Evolutionary conservation across 2,329 filamentous ascomycete species (phyloP), one percentile per base, ranked within the genome.

Genomic region (Monosporascus sp.): DNA sequence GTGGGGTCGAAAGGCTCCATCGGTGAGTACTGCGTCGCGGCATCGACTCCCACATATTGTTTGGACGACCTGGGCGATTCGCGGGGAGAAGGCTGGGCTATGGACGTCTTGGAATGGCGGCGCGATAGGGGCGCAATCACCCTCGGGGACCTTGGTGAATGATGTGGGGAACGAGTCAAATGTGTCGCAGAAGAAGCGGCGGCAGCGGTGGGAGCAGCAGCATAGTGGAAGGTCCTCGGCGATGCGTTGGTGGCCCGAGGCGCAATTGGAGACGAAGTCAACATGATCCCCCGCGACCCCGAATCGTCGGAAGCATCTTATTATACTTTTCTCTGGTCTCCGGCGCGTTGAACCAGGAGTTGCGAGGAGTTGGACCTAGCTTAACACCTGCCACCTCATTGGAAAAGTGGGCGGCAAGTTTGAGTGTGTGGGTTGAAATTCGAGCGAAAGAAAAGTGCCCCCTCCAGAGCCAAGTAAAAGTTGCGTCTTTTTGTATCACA

Each of bases 241-340:
- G 79, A 81, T 65, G 75, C 73, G 74, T 75, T 80, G 70, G 76
- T 72, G 61, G 77, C 72, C 64, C 70, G 69, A 66, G 76, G 66
- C 64, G 77, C 70, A 60, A 77, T 71, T 56, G 79, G 78, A 64
- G 79, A 82, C 65, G 78, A 79, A 69, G 78, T 80, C 76, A 82
- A 76, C 80, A 83, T 83, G 74, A 70, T 80, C 72, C 70, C 70
- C 70, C 70, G 68, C 70, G 70, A 76, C 76, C 79, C 68, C 70
- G 78, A 67, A 63, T 66, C 20, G 17, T 46, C 42, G 42, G 22
- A 18, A 20, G 27, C 27, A 31, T 41, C 18, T 20, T n/a, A 41
- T 11, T 20, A 11, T 18, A n/a, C 18, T 41, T n/a, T 41, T 41
- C 18, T 20, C 38, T 41, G 38, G 62, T 65, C 58, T 59, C 54